Evolutionary conservation across 2,329 filamentous ascomycete genomes (phyloP).

Genomic region (Onygenales sp.): DNA sequence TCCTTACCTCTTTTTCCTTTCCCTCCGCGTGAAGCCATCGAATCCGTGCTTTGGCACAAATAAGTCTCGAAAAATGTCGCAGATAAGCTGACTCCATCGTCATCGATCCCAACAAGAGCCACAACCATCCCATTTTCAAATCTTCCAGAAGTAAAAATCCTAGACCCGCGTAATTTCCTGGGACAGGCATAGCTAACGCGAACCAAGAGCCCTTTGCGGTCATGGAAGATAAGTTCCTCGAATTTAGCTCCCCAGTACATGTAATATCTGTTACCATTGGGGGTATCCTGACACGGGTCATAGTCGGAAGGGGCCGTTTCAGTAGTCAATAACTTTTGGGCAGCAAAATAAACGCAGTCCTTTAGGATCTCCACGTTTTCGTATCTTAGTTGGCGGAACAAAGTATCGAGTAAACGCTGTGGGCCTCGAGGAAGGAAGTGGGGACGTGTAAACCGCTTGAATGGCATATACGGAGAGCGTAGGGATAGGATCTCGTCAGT

Average conservation of each 20-base stretch:
- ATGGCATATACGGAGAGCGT: constrained; percentile 13
- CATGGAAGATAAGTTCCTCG: constrained; percentile 12
- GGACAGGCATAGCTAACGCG: constrained; percentile 22
- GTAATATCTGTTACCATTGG: constrained; percentile 11
- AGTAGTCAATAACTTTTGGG: constrained; percentile 8
- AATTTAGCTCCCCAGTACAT: constrained; percentile 13
- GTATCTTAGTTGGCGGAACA: constrained; percentile 16
- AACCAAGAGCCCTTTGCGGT: constrained; percentile 13
- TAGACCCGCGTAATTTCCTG: constrained; percentile 14
- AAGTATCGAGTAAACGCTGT: constrained; percentile 12
- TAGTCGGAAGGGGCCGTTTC: constrained; percentile 7
- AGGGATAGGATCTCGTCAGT: constrained; percentile 15
- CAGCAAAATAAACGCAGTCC: constrained; percentile 14
- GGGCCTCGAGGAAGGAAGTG: constrained; percentile 10
- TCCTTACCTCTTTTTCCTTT: constrained; percentile 14
- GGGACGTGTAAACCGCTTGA: constrained; percentile 6
- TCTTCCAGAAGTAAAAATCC: constrained; percentile 14
- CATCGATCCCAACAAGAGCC: constrained; percentile 18
- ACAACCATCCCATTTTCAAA: constrained; percentile 22
- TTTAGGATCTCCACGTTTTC: constrained; percentile 13
- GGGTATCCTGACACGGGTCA: constrained; percentile 11
- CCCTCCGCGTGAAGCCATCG: constrained; percentile 15
- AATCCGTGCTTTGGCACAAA: constrained; percentile 12
- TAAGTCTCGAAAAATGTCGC: constrained; percentile 19
- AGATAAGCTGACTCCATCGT: constrained; percentile 13